Evolutionary conservation across 257 asterid genomes (phyloP).

Genomic region (Cruciata laevipes): DNA sequence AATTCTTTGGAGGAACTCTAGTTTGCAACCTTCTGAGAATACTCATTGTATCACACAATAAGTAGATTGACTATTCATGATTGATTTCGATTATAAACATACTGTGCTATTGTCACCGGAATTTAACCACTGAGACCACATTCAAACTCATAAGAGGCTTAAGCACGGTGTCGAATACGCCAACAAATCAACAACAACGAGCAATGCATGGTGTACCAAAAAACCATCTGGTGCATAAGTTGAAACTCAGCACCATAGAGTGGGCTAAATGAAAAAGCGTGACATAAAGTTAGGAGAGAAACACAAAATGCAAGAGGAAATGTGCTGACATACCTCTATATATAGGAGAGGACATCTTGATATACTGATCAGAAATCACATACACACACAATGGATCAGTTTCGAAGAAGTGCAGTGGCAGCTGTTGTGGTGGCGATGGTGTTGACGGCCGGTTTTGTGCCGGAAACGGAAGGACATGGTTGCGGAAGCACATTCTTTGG

Average conservation of each 20-base stretch:
- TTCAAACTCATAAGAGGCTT: too few relatives aligned
- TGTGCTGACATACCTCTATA: neutral
- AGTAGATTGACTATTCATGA: neutral
- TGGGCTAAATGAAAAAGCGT: slow-evolving; percentile 20
- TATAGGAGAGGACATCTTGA: neutral
- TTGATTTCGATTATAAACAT: neutral
- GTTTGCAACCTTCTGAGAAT: neutral
- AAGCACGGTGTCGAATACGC: neutral
- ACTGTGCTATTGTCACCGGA: neutral
- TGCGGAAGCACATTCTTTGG: slow-evolving; percentile 73
- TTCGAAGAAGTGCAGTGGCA: slow-evolving; percentile 9
- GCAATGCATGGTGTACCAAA: neutral
- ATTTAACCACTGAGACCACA: neutral
- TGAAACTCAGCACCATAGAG: neutral
- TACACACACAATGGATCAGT: slow-evolving; percentile 26
- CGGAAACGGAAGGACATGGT: slow-evolving; percentile 35
- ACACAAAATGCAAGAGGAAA: slow-evolving; percentile 28
- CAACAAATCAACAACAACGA: neutral
- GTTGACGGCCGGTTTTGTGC: slow-evolving; percentile 18
- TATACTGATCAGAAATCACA: neutral
- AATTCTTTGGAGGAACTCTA: neutral
- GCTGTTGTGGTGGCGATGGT: slow-evolving; percentile 24
- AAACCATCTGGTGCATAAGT: neutral
- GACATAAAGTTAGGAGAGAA: slow-evolving; percentile 50
- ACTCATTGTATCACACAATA: neutral